Evolutionary conservation across 768 basidiomycete species (phyloP), one percentile per base, ranked within the genome.

Genomic region (Lanmaoa rubissima): DNA sequence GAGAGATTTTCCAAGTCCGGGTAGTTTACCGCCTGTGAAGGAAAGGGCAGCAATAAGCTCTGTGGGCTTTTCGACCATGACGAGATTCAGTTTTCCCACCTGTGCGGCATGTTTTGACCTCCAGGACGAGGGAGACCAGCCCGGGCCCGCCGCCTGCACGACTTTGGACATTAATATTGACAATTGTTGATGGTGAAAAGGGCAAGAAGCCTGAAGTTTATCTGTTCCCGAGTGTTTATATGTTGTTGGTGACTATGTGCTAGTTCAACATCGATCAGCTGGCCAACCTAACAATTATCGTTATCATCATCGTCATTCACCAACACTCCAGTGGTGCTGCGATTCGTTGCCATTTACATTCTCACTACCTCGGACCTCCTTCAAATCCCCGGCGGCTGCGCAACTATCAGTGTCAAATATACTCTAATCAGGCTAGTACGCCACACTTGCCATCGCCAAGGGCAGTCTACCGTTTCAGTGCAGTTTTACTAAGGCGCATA

Each of bases 81-180:
- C 35, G 38, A 36, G 19, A 47, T 28, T 17, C 7, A 10, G 24
- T 21, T 47, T 45, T 51, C 73, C 57, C 48, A 87, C 88, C 81
- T 95, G 93, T 8, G 89, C 88, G 17, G 88, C 80, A 10, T 82
- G 79, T 68, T 87, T 92, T 17, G 77, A 75, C 70, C 79, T 86
- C 94, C 94, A 98, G 1, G 90, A 90, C 1, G 81, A 82, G 0
- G 90, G 87, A 0, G 81, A 73, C 94, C 94, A 95, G 5, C 4
- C 45, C 21, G 21, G 21, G 21, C 21, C 21, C 21, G 21, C 21
- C 1, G 51, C 28, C 26, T 54, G 55, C 28, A 41, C 40, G 46
- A 53, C 54, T 52, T 47, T n/a, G 1, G 62, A 53, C 60, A 62
- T 67, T 24, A 24, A 24, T 24, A 24, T 24, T 24, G 21, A 24